These are phyloP conservation scores for Cyberlindnera subsufficiens DNA, from an alignment of 805 yeast species.

Conservation along the genomic window DNA sequence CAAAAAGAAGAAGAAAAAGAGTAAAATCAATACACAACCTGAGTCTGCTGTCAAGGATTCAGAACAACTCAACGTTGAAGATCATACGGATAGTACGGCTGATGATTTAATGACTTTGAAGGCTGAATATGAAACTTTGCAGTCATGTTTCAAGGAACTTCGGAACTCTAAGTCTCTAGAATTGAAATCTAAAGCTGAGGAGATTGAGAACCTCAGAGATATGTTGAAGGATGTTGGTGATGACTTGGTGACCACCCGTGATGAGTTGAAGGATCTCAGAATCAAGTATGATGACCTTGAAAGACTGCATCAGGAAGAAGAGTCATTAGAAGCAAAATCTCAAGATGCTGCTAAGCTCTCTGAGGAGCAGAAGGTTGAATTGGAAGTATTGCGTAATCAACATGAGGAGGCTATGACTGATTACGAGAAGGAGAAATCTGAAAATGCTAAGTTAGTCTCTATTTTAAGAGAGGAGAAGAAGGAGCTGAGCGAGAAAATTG, in stretches of 20 bases:
- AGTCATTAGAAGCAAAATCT: slow-evolving; percentile 5
- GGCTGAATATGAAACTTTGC: slow-evolving; percentile 1
- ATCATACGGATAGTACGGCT: slow-evolving; percentile 1
- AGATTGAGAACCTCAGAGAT: slow-evolving; percentile 65
- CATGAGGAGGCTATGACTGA: slow-evolving; percentile 14
- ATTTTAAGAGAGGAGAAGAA: slow-evolving; percentile 20
- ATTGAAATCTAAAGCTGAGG: slow-evolving; percentile 45
- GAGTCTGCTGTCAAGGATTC: slow-evolving; percentile 21
- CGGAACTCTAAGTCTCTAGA: slow-evolving; percentile 17
- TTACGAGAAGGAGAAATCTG: slow-evolving; percentile 18
- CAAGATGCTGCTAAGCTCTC: slow-evolving; percentile 3
- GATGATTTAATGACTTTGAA: background rate
- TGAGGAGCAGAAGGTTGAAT: slow-evolving; percentile 20
- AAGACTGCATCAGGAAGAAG: slow-evolving; percentile 1
- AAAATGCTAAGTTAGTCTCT: slow-evolving; percentile 6
- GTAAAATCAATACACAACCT: background rate
- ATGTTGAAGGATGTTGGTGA: slow-evolving; percentile 74
- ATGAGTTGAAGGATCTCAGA: slow-evolving; percentile 41
- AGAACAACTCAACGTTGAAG: slow-evolving; percentile 11
- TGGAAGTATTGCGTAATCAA: slow-evolving; percentile 28
- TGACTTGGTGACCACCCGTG: slow-evolving; percentile 68
- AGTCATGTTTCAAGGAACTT: slow-evolving; percentile 7
- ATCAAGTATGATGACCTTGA: slow-evolving; percentile 5
- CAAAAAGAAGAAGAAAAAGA: slow-evolving; percentile 16
- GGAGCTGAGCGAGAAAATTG: slow-evolving; percentile 5